A percentile compares a stretch with the other conserved stretches of the same genome.
Evolutionary conservation across 768 basidiomycete species (phyloP).

Genomic region (Trametes elegans): DNA sequence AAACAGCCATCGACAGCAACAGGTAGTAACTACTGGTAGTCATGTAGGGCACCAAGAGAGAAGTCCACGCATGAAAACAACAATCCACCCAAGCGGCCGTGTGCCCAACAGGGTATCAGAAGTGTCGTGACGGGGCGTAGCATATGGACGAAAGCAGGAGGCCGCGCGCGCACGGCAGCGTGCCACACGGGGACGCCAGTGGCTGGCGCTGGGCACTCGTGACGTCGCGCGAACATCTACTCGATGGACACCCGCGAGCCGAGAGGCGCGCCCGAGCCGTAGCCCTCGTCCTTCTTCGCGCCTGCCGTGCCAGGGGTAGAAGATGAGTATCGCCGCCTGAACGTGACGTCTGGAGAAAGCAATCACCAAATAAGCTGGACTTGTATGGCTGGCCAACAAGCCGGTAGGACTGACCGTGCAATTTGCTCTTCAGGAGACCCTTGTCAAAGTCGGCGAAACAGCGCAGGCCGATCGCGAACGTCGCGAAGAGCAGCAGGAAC

Average conservation of each 20-base stretch:
- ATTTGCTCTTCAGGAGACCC: conserved; percentile 73
- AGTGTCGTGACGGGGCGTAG: conserved; percentile 10
- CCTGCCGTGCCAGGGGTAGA: conserved; percentile 29
- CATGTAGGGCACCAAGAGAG: neutral
- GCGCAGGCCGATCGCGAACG: conserved; percentile 72
- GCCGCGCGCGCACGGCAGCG: neutral
- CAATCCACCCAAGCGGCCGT: conserved; percentile 9
- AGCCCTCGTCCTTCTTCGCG: conserved; percentile 44
- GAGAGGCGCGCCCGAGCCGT: conserved; percentile 52
- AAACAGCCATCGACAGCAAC: conserved; percentile 1
- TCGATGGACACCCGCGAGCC: conserved; percentile 77
- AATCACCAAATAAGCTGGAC: conserved; percentile 38
- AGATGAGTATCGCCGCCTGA: conserved; percentile 43
- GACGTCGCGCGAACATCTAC: no score
- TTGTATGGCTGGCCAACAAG: conserved; percentile 30
- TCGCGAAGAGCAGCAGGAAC: conserved; percentile 70
- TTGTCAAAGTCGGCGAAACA: conserved; percentile 83
- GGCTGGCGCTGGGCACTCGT: no score
- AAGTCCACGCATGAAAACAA: conserved; percentile 4
- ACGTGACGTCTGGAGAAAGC: conserved; percentile 45
- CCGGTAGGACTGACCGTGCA: conserved; percentile 59
- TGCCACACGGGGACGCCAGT: no score
- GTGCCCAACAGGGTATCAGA: neutral
- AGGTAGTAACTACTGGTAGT: neutral
- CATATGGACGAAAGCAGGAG: neutral